A percentile compares a stretch with the other conserved stretches of the same genome.
Conservation (phyloP, 2,329 filamentous ascomycete genomes). For the Sporothrix luriei region DNA sequence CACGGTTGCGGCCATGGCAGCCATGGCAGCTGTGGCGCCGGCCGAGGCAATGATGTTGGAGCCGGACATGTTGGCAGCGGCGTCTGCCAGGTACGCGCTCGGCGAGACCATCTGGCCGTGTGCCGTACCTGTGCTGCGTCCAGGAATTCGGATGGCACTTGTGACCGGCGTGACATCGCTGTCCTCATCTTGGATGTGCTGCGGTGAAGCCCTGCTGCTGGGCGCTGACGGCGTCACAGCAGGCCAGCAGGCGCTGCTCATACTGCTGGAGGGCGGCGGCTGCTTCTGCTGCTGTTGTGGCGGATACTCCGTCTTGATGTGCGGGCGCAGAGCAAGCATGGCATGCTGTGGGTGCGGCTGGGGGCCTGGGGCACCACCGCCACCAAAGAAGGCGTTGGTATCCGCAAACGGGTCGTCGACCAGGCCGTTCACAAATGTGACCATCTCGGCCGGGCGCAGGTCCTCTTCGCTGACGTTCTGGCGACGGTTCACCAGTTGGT, state of each 20-base stretch:
- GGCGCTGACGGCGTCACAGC: slow-evolving; percentile 8
- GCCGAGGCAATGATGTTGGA: slow-evolving; percentile 31
- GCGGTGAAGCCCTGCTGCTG: neutral
- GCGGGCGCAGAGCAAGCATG: slow-evolving; percentile 24
- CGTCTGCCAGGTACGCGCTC: slow-evolving; percentile 31
- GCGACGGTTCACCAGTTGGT: slow-evolving; percentile 19
- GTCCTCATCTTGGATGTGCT: slow-evolving; percentile 11
- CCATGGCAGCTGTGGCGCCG: slow-evolving; percentile 2
- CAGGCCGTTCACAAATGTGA: slow-evolving; percentile 37
- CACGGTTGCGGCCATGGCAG: neutral
- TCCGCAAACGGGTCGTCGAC: slow-evolving; percentile 42
- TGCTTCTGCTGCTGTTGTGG: neutral
- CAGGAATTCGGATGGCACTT: slow-evolving; percentile 23
- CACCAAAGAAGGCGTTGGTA: slow-evolving; percentile 6
- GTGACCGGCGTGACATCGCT: slow-evolving; percentile 16
- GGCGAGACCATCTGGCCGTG: slow-evolving; percentile 26
- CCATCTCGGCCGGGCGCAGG: neutral
- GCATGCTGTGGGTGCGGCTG: slow-evolving; percentile 16
- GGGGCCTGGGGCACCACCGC: neutral
- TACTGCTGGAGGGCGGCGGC: slow-evolving; percentile 1
- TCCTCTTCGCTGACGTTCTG: neutral
- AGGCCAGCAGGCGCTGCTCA: slow-evolving; percentile 26
- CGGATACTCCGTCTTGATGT: slow-evolving; percentile 19
- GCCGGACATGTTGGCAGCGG: slow-evolving; percentile 32
- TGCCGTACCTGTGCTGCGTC: neutral